A percentile compares a stretch with the other conserved stretches of the same genome.
Evolutionary conservation across 2,329 filamentous ascomycete species (phyloP).

Genomic region (Diaporthe vaccinii): DNA sequence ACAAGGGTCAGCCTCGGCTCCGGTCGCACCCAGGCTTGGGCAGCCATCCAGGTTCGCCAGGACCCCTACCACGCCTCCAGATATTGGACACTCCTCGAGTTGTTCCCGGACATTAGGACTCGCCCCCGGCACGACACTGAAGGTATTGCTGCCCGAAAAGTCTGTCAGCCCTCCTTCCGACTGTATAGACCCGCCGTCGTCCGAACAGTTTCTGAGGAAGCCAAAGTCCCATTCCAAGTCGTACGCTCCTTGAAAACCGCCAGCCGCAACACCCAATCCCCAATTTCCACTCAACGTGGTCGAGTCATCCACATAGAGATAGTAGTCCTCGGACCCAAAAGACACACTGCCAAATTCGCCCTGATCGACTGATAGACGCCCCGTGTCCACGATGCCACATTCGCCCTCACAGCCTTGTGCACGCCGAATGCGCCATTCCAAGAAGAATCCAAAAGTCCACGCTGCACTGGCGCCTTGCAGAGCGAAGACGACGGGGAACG

Average conservation of each 20-base stretch:
- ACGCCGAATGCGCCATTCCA: conserved; percentile 16
- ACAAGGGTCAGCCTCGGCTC: conserved; percentile 5
- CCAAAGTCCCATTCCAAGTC: conserved; percentile 28
- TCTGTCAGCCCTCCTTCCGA: neutral
- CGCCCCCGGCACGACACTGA: conserved; percentile 7
- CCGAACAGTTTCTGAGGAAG: conserved; percentile 17
- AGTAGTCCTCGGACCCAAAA: conserved; percentile 18
- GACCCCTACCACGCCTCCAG: neutral
- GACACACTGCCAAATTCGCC: neutral
- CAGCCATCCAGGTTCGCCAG: conserved; percentile 5
- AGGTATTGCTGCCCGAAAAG: conserved; percentile 1
- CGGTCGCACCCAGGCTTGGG: neutral
- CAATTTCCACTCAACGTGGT: neutral
- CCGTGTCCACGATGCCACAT: conserved; percentile 16
- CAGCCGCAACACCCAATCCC: conserved; percentile 8
- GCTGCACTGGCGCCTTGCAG: conserved; percentile 45
- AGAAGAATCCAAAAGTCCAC: conserved; percentile 23
- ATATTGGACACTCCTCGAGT: conserved; percentile 3
- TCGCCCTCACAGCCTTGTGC: conserved; percentile 4
- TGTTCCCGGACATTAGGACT: neutral
- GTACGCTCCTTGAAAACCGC: conserved; percentile 1
- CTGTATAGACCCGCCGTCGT: neutral
- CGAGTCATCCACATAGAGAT: neutral
- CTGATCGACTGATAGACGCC: conserved; percentile 1
- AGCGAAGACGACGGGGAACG: conserved; percentile 49